Base-by-base conservation (phyloP, 129 eudicot species). In the sunflower (Helianthus annuus) region DNA sequence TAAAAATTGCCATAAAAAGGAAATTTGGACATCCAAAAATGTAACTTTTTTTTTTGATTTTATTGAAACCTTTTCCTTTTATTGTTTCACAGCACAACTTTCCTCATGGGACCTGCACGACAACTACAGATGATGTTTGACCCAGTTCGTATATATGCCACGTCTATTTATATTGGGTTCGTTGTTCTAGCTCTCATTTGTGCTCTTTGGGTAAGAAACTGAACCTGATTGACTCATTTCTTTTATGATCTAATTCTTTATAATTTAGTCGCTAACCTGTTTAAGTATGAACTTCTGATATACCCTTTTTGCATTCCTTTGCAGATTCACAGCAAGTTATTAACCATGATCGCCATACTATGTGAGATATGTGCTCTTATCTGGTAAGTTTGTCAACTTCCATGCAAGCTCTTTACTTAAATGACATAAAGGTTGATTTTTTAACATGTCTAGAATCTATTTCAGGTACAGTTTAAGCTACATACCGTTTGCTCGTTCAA, bases 381-480 rank as follows among this genome's bases (percentile, higher is more conserved):
- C 32, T 94, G 97, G 97, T 86, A 49, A 83, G 95, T 80, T 58
- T 53, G 13, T 63, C 54, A 71, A 54, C 53, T 56, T 69, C 60
- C 49, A 62, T 64, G 70, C 59, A 24, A 72, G n/a, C 53, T 63
- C 9, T 19, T 70, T 29, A 62, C 52, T 2, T 13, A 4, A 24
- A 70, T 59, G 22, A 16, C 57, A 57, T 58, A 44, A 27, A 46
- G 64, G 17, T 44, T 57, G 67, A 66, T 19, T 57, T 13, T 68
- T 34, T 76, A 6, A 16, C 17, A 67, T 2, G 29, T 75, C 40
- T 70, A 22, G 57, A 72, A 63, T 66, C 44, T 55, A 16, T 81
- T 85, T 72, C 98, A 92, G 98, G 98, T 92, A 89, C 88, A 92
- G 98, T 75, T 72, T 92, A 63, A 92, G 98, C 77, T 92, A 89